These are phyloP conservation scores for Carex scoparia DNA, from an alignment of 176 grass and related monocot genomes.

Conservation along the genomic window DNA sequence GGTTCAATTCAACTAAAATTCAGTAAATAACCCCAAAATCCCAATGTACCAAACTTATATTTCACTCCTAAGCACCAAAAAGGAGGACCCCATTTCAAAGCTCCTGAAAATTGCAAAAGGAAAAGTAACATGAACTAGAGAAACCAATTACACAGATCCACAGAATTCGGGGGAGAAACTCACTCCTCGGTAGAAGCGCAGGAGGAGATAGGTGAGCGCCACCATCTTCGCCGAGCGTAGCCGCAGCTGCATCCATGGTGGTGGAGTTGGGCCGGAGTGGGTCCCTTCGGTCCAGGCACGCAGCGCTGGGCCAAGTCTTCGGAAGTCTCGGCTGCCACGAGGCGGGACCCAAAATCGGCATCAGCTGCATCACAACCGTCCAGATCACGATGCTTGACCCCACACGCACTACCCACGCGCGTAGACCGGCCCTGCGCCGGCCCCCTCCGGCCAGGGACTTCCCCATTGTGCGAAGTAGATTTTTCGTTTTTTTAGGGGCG, in stretches of 20 bases:
- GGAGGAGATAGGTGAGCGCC: constrained; percentile 25
- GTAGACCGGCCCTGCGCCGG: constrained; percentile 19
- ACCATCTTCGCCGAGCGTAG: constrained; percentile 31
- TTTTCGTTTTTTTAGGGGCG: background rate
- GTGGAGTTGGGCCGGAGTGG: constrained; percentile 33
- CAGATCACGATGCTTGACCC: constrained; percentile 65
- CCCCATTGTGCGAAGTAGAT: background rate
- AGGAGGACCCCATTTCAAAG: background rate
- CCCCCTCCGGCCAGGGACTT: constrained; percentile 27
- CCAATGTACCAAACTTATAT: constrained; percentile 1
- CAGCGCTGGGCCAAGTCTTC: constrained; percentile 35
- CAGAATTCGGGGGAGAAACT: constrained; percentile 16
- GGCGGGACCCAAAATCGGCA: constrained; percentile 37
- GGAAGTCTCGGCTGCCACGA: constrained; percentile 42
- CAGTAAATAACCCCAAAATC: background rate
- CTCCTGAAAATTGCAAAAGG: background rate
- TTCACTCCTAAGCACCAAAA: background rate
- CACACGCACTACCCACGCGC: constrained; percentile 54
- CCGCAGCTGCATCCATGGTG: constrained; percentile 14
- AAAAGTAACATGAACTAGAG: constrained; percentile 1
- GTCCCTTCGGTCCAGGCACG: constrained; percentile 28
- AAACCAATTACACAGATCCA: constrained; percentile 24
- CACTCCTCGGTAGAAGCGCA: constrained; percentile 50
- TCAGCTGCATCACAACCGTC: constrained; percentile 67
- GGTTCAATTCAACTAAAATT: background rate